These are phyloP conservation scores for Phytophthora tentaculata DNA, from an alignment of 352 stramenopile genomes.

Conservation along the genomic window DNA sequence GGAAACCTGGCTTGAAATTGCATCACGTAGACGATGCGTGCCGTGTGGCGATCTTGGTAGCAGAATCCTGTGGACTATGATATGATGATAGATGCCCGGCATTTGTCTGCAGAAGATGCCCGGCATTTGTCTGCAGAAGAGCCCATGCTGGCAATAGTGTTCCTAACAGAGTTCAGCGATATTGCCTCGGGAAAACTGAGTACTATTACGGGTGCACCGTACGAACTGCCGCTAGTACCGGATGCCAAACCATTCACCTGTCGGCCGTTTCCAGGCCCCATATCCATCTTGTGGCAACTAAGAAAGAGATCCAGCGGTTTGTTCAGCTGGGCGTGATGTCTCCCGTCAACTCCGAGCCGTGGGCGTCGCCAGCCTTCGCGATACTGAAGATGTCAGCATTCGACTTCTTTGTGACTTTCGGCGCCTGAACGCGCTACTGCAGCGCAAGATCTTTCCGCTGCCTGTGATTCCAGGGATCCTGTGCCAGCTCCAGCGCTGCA, in stretches of 20 bases:
- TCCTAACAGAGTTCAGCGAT: neutral
- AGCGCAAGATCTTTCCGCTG: neutral
- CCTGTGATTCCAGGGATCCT: constrained; percentile 4
- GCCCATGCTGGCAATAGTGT: neutral
- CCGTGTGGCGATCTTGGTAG: neutral
- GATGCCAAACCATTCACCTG: neutral
- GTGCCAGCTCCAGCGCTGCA: neutral
- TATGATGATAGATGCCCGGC: neutral
- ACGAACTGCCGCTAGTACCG: neutral
- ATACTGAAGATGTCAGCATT: constrained; percentile 3
- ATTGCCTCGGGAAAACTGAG: constrained; percentile 4
- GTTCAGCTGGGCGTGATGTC: constrained; percentile 1
- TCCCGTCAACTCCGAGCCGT: neutral
- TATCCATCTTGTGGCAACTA: constrained; percentile 3
- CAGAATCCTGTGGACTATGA: neutral
- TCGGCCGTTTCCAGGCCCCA: neutral
- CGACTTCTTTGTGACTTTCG: constrained; percentile 3
- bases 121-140: neutral
- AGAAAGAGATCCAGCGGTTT: neutral
- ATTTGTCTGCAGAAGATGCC: neutral
- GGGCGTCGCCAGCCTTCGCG: constrained; percentile 1
- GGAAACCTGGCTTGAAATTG: neutral
- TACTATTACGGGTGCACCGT: neutral
- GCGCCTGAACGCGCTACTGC: neutral
- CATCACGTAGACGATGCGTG: neutral